A percentile compares a stretch with the other conserved stretches of the same genome.
Evolutionary conservation across 352 stramenopile genomes (phyloP).

Genomic region (Pythium vanterpoolii): DNA sequence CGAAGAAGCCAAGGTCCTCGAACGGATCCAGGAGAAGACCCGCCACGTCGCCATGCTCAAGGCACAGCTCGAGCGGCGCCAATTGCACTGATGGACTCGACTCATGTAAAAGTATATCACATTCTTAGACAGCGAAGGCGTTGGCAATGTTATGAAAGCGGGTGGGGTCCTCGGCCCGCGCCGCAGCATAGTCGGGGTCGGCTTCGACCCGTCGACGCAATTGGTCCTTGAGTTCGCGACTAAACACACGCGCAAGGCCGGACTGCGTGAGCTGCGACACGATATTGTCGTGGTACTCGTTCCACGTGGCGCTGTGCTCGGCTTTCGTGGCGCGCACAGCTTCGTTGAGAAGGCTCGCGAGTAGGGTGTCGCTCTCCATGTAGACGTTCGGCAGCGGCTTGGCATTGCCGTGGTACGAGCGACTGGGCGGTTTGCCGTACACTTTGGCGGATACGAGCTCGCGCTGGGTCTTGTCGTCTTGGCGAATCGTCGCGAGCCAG

Average conservation of each 20-base stretch:
- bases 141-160: slow-evolving; percentile 59
- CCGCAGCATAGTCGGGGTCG: slow-evolving; percentile 57
- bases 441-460: slow-evolving; percentile 27
- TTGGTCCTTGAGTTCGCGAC: slow-evolving; percentile 59
- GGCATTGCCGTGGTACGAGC: slow-evolving; percentile 51
- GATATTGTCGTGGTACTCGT: slow-evolving; percentile 44
- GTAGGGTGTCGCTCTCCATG: slow-evolving; percentile 55
- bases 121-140: slow-evolving; percentile 32
- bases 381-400: slow-evolving; percentile 59
- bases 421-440: slow-evolving; percentile 45
- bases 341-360: slow-evolving; percentile 60
- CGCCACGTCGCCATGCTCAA: slow-evolving; percentile 10
- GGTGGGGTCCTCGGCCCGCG: slow-evolving; percentile 13
- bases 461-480: slow-evolving; percentile 45
- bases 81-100: not conserved
- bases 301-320: slow-evolving; percentile 57
- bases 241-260: slow-evolving; percentile 46
- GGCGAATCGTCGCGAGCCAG: slow-evolving; percentile 65
- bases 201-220: slow-evolving; percentile 46
- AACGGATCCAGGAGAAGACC: slow-evolving; percentile 44
- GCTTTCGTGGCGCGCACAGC: slow-evolving; percentile 54
- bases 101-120: not conserved
- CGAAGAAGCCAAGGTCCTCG: slow-evolving; percentile 32
- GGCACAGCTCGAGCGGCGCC: not conserved
- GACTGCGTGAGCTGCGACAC: slow-evolving; percentile 48